Evolutionary conservation across 2,329 filamentous ascomycete genomes (phyloP), one percentile per base, ranked within the genome.

Genomic region (Pestalotiopsis sp.): DNA sequence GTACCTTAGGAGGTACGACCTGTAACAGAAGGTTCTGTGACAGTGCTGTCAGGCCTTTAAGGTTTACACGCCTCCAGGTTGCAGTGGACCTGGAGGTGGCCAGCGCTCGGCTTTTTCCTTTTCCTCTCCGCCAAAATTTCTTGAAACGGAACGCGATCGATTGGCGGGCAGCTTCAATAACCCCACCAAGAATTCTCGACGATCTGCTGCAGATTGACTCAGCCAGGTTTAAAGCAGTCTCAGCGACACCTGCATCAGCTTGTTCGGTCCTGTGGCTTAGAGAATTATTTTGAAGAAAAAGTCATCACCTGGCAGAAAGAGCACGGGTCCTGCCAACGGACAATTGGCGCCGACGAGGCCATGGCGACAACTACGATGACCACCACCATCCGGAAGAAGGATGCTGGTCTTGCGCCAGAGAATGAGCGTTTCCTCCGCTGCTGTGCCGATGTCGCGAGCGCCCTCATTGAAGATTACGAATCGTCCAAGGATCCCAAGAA

Each of bases 381-480:
- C 70, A 90, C 93, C 86, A 90, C 91, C 72, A 85, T 88, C 56
- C 92, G 90, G 75, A 96, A 93, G 81, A 92, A 87, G 76, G 80
- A 89, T 75, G 83, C 88, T 73, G 93, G 95, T 74, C 87, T 97
- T 13, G 88, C 94, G 2, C 93, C 96, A 31, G 96, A 99, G 82
- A 97, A 95, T 81, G 96, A 99, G 83, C 91, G 96, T 66, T 98
- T 93, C 80, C 89, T 98, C 80, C 90, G 94, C 80, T 96, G 94
- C 75, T 99, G 97, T 81, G 95, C 95, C 71, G 97, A 99, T 75
- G 95, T 99, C 76, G 95, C 95, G 66, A 97, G 93, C 78, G 92
- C 92, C 66, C 88, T 99, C 62, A 97, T 99, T 75, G 94, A 98
- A 77, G 95, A 98, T 77, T 94, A 97, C 78, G 95, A 98, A 81